Base-by-base conservation (phyloP, 805 yeast genomes). In the Vanderwaltozyma verrucispora region DNA sequence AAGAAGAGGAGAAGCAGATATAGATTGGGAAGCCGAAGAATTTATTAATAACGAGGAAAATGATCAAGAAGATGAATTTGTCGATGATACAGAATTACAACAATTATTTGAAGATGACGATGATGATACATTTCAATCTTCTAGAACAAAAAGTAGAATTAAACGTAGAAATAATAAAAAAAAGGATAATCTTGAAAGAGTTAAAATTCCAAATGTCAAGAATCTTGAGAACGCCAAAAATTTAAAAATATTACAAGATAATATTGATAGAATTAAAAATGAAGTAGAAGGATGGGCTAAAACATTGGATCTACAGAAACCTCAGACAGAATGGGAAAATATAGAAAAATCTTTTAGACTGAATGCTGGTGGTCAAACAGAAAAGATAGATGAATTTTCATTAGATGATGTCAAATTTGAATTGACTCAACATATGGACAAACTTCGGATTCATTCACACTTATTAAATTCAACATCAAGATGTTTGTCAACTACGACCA, bases 11-110 rank as follows among this genome's bases (percentile, higher is more conserved):
- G 39, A 31, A 5, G 27, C 47, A 12, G 48, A 48, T 30, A 46
- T 54, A 14, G 57, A 52, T 34, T 59, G 62, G 62, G 53, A 53
- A 31, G 53, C 44, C 3, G 52, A 47, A 23, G 46, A 44, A 25
- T 15, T 21, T 10, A 36, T 29, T 5, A 21, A 24, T 14, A 14
- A 30, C 16, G 11, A 14, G 2, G 19, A 19, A 1, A 3, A 10
- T n/a, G 40, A 33, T 15, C 37, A 39, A 9, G 43, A 34, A 11
- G 41, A 40, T 16, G 38, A 37, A 21, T 37, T 39, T 19, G 39
- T 35, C 23, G 48, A 42, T 14, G 40, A 41, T 28, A 44, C 48
- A 18, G 36, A 37, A 17, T 16, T 42, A 12, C 32, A 37, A 24
- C 42, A 44, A 33, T 26, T 45, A 23, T 46, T 47, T 29, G 39